A percentile compares a stretch with the other conserved stretches of the same genome.
Evolutionary conservation across 2,329 filamentous ascomycete species (phyloP).

Genomic region (Mycosphaerelloides madeirae): DNA sequence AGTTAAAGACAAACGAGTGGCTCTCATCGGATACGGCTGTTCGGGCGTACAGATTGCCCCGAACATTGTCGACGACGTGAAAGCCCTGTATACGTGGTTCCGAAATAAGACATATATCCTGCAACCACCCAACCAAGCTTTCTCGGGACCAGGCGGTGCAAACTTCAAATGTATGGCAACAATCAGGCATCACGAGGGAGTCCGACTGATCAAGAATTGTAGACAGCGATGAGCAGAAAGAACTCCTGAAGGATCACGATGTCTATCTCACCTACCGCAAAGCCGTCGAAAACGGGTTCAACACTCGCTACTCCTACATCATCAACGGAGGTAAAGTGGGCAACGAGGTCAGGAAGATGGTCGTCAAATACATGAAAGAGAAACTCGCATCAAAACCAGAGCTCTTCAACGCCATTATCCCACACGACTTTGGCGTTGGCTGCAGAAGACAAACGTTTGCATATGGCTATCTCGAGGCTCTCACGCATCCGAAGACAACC

Average conservation of each 20-base stretch:
- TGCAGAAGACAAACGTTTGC: constrained; percentile 19
- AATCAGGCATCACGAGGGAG: constrained; percentile 41
- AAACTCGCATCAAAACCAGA: constrained; percentile 17
- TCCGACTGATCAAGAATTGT: constrained; percentile 52
- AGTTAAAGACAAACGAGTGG: constrained; percentile 10
- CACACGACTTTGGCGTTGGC: constrained; percentile 18
- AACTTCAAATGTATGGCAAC: constrained; percentile 19
- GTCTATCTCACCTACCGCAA: constrained; percentile 22
- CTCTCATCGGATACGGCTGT: constrained; percentile 19
- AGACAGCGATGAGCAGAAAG: constrained; percentile 53
- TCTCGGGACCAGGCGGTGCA: constrained; percentile 15
- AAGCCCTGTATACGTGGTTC: constrained; percentile 21
- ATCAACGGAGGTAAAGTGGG: constrained; percentile 20
- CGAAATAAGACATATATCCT: constrained; percentile 20
- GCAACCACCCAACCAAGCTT: constrained; percentile 18
- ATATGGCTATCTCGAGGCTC: constrained; percentile 20
- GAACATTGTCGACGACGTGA: constrained; percentile 17
- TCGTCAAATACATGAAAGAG: constrained; percentile 17
- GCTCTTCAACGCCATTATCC: constrained; percentile 16
- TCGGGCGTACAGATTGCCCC: constrained; percentile 19
- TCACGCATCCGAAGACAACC: constrained; percentile 16
- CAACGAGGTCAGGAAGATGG: constrained; percentile 14
- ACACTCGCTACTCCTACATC: constrained; percentile 16
- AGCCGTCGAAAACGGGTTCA: constrained; percentile 16
- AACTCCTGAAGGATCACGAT: constrained; percentile 18